Evolutionary conservation across 371 early-diverging fungal species (phyloP).

Genomic region (Mucor circinelloides): DNA sequence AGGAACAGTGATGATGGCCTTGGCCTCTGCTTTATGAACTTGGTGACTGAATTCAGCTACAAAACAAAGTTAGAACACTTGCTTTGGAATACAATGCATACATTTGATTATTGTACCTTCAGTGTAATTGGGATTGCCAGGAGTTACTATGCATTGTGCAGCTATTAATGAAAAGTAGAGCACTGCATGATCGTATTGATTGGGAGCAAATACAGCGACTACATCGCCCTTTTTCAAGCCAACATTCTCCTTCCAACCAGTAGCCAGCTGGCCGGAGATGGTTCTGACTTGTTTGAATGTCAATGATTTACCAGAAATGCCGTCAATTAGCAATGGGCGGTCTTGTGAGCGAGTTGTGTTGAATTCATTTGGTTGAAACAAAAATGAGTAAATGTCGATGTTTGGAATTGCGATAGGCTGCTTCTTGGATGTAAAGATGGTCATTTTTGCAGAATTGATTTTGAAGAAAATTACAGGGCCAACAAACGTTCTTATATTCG

Average conservation of each 20-base stretch:
- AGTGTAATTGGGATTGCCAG: conserved; percentile 49
- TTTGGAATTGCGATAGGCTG: conserved; percentile 54
- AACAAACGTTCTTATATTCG: not conserved
- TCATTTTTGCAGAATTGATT: not conserved
- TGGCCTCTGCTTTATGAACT: conserved; percentile 15
- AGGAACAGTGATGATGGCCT: conserved; percentile 25
- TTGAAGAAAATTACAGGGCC: not conserved
- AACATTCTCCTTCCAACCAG: conserved; percentile 44
- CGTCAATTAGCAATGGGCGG: conserved; percentile 59
- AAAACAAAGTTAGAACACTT: not conserved
- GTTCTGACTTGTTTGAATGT: conserved; percentile 64
- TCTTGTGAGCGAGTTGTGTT: conserved; percentile 32
- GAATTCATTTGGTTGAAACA: conserved; percentile 47
- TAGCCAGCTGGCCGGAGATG: conserved; percentile 51
- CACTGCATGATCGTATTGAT: conserved; percentile 51
- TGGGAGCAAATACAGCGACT: conserved; percentile 74
- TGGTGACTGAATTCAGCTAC: conserved; percentile 28
- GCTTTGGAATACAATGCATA: not conserved
- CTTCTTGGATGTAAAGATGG: conserved; percentile 11
- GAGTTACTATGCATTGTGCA: conserved; percentile 39
- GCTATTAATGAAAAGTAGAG: conserved; percentile 45
- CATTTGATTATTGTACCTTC: conserved; percentile 28
- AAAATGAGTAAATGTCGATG: conserved; percentile 66
- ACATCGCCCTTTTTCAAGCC: conserved; percentile 71
- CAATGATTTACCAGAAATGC: conserved; percentile 50